phyloP scores from a whole-genome alignment of 345 rosid species.

The Salix purpurea region DNA sequence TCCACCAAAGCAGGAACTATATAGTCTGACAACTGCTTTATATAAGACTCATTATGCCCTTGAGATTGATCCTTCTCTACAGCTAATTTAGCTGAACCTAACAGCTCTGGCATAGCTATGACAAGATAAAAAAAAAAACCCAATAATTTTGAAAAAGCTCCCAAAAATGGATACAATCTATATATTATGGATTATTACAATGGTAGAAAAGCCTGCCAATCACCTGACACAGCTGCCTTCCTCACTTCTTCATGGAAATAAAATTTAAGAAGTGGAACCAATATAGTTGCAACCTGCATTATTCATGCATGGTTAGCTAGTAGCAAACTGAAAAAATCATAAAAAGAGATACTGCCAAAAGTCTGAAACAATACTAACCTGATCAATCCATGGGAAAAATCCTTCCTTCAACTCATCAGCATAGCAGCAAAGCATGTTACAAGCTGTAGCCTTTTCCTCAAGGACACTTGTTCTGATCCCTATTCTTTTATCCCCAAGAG shows the following conservation, averaged over 20 bases:
- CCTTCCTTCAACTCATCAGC: slow-evolving; percentile 99
- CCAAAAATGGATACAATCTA: slow-evolving; percentile 3
- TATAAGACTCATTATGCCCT: slow-evolving; percentile 80
- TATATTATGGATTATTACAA: neutral
- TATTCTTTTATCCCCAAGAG: slow-evolving; percentile 92
- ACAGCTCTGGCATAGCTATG: slow-evolving; percentile 95
- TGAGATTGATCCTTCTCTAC: slow-evolving; percentile 78
- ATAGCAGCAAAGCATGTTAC: slow-evolving; percentile 96
- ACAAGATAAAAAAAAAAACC: slow-evolving; percentile 6
- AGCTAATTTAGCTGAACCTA: slow-evolving; percentile 90
- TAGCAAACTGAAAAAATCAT: neutral
- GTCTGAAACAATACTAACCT: slow-evolving; percentile 41
- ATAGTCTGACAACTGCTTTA: slow-evolving; percentile 89
- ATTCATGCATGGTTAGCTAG: neutral
- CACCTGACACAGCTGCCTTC: slow-evolving; percentile 99
- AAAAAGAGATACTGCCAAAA: slow-evolving; percentile 5
- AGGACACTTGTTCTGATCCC: slow-evolving; percentile 93
- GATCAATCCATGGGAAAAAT: slow-evolving; percentile 97
- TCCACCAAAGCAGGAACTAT: slow-evolving; percentile 87
- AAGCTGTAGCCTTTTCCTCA: slow-evolving; percentile 97
- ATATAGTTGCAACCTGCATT: slow-evolving; percentile 80
- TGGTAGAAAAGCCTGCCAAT: neutral
- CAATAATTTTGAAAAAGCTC: neutral
- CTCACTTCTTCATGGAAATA: slow-evolving; percentile 99
- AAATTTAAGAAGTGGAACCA: slow-evolving; percentile 93